phyloP scores from a whole-genome alignment of 140 eudicot genomes.

The Erigeron philadelphicus region DNA sequence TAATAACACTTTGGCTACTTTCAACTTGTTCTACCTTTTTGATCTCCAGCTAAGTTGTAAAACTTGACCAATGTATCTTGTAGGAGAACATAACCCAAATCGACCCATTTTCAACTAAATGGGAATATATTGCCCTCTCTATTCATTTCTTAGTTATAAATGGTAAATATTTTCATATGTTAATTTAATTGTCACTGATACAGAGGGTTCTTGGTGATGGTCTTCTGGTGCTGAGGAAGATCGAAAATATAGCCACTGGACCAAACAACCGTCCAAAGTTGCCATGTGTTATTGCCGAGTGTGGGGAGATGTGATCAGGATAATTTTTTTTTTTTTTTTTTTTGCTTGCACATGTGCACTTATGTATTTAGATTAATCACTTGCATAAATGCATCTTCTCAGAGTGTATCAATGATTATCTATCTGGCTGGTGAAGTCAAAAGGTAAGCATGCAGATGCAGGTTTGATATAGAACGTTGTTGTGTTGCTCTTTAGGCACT shows the following conservation, averaged over 20 bases:
- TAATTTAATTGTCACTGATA: conserved; percentile 20
- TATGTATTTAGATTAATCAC: conserved; percentile 6
- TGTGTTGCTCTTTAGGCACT: too few species aligned
- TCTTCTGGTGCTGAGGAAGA: conserved; percentile 82
- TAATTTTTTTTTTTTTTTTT: background rate
- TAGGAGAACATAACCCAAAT: background rate
- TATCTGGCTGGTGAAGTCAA: background rate
- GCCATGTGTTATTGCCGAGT: conserved; percentile 78
- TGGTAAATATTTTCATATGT: background rate
- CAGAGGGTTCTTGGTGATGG: conserved; percentile 98
- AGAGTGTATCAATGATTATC: background rate
- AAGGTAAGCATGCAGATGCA: too few species aligned
- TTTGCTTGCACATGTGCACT: background rate
- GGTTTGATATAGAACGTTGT: too few species aligned
- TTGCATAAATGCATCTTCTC: background rate
- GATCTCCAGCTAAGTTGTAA: too few species aligned
- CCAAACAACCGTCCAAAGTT: conserved; percentile 81
- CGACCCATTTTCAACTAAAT: background rate
- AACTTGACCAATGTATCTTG: too few species aligned
- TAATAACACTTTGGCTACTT: background rate
- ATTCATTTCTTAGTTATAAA: background rate
- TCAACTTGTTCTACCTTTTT: background rate
- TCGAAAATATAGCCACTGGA: conserved; percentile 87
- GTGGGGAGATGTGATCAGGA: conserved; percentile 78
- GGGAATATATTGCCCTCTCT: background rate